Percentiles rank a stretch among this genome's conserved stretches.
Conservation (phyloP, 2,329 filamentous ascomycete genomes). For the Teratosphaeria viscida region DNA sequence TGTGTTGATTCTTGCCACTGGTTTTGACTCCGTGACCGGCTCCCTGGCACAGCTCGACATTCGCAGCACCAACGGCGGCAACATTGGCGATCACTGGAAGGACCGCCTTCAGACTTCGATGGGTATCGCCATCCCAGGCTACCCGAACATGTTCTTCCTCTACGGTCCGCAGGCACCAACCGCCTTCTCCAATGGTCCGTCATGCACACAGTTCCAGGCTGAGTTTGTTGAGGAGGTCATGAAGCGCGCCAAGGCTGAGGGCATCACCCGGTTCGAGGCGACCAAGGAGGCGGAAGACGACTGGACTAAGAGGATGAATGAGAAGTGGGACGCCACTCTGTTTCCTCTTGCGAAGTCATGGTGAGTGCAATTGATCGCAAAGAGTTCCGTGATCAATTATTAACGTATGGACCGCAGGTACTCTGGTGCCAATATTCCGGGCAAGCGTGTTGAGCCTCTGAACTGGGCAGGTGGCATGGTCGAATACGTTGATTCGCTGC, state of each 20-base stretch:
- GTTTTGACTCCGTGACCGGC: conserved; percentile 32
- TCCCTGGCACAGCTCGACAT: conserved; percentile 28
- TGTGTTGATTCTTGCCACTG: conserved; percentile 34
- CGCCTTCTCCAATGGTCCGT: conserved; percentile 37
- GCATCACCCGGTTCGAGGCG: conserved; percentile 31
- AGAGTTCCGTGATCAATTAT: neutral
- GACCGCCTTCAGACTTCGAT: conserved; percentile 32
- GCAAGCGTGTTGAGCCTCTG: conserved; percentile 35
- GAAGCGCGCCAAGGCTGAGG: conserved; percentile 22
- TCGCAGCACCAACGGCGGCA: conserved; percentile 23
- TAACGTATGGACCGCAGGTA: conserved; percentile 15
- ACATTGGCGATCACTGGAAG: conserved; percentile 35
- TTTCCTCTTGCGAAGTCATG: conserved; percentile 11
- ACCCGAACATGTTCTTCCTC: conserved; percentile 30
- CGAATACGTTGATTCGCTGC: conserved; percentile 15
- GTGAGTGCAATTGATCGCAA: neutral
- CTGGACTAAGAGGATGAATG: conserved; percentile 26
- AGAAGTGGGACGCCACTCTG: conserved; percentile 20
- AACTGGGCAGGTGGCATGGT: conserved; percentile 32
- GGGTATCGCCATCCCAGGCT: conserved; percentile 25
- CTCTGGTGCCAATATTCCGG: conserved; percentile 34
- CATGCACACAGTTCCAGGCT: conserved; percentile 33
- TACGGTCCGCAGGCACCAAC: conserved; percentile 39
- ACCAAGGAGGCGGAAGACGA: conserved; percentile 32
- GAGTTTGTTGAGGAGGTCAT: conserved; percentile 37